phyloP scores from a whole-genome alignment of 2,329 filamentous ascomycete species.

The Stagonosporopsis cucurbitacearum region DNA sequence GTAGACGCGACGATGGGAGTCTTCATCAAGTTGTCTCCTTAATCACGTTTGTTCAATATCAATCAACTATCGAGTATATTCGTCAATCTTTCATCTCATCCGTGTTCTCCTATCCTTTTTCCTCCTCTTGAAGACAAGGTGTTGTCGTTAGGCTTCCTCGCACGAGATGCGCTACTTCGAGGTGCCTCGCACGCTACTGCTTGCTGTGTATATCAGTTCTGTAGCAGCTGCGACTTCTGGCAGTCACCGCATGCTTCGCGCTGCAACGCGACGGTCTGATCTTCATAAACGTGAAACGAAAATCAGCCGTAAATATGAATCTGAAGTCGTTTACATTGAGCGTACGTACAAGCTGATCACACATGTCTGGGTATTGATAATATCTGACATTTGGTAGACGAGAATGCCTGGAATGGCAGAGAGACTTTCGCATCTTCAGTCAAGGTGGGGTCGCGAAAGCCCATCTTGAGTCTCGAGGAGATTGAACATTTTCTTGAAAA shows the following conservation, averaged over 20 bases:
- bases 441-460: conserved; percentile 39
- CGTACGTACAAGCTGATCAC: conserved; percentile 19
- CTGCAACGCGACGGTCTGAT: conserved; percentile 40
- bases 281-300: conserved; percentile 32
- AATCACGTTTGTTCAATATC: too few relatives aligned
- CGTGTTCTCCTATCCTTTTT: not conserved
- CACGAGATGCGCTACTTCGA: conserved; percentile 1
- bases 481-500: conserved; percentile 44
- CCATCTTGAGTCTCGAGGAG: conserved; percentile 46
- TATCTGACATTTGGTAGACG: conserved; percentile 20
- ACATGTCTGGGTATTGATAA: not conserved
- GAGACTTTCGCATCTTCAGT: conserved; percentile 46
- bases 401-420: conserved; percentile 33
- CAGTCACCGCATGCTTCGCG: conserved; percentile 34
- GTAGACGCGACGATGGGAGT: not conserved
- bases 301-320: conserved; percentile 36
- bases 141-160: not conserved
- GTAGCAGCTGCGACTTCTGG: conserved; percentile 11
- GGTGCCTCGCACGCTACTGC: not conserved
- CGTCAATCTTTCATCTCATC: not conserved
- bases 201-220: not conserved
- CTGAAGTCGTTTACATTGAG: conserved; percentile 44
- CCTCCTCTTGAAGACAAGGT: not conserved
- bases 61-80: too few relatives aligned
- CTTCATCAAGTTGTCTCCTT: not conserved